Conservation (phyloP, 257 asterid genomes). For the Penstemon davidsonii region DNA sequence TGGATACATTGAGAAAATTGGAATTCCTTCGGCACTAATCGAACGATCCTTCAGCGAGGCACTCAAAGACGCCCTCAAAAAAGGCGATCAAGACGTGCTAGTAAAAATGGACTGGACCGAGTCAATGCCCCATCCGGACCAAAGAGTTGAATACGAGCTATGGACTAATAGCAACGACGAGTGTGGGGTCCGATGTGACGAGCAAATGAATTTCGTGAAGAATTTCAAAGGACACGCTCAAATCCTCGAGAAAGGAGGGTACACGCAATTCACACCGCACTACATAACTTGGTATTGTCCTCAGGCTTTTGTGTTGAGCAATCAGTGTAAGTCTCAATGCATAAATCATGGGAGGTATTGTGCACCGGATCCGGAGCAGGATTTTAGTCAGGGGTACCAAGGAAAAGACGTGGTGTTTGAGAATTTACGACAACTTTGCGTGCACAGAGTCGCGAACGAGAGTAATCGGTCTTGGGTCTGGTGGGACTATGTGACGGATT, state of each 20-base stretch:
- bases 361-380: slow-evolving; percentile 87
- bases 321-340: slow-evolving; percentile 86
- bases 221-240: slow-evolving; percentile 85
- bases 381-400: slow-evolving; percentile 69
- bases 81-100: slow-evolving; percentile 48
- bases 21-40: slow-evolving; percentile 76
- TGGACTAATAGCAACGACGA: slow-evolving; percentile 95
- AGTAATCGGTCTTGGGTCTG: slow-evolving; percentile 71
- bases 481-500: slow-evolving; percentile 95
- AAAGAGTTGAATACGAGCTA: slow-evolving; percentile 76
- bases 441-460: slow-evolving; percentile 72
- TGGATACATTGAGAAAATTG: slow-evolving; percentile 74
- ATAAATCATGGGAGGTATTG: slow-evolving; percentile 86
- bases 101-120: slow-evolving; percentile 83
- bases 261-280: slow-evolving; percentile 77
- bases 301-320: slow-evolving; percentile 53
- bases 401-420: slow-evolving; percentile 85
- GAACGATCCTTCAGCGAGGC: slow-evolving; percentile 53
- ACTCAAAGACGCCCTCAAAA: slow-evolving; percentile 55
- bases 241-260: slow-evolving; percentile 81
- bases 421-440: slow-evolving; percentile 85
- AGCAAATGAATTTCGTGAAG: slow-evolving; percentile 75
- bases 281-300: slow-evolving; percentile 95
- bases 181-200: slow-evolving; percentile 83
- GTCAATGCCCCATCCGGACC: slow-evolving; percentile 88